Evolutionary conservation across 352 stramenopile species (phyloP), one percentile per base, ranked within the genome.

Genomic region (Peronosclerospora sorghi): DNA sequence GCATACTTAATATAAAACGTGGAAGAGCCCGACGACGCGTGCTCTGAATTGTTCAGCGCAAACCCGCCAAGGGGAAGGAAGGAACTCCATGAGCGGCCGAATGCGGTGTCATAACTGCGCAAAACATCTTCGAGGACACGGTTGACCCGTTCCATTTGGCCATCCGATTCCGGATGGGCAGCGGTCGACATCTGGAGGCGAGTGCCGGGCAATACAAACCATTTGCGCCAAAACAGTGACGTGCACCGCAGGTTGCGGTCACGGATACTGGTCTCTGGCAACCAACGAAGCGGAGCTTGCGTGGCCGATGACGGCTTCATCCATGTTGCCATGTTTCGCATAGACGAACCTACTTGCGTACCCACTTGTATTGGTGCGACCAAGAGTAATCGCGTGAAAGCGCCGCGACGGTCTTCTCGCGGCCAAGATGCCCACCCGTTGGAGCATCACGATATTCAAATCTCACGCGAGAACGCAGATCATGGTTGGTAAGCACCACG

Each of bases 321-420:
- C n/a, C n/a, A n/a, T n/a, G 26, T 12, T 45, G 14, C 4, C 26
- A 45, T 1, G 17, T 36, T 27, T 45, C 14, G 17, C 26, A 36
- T 1, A 9, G 14, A 26, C 38, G 26, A n/a, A 45, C 20, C 13
- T 27, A 45, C 4, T 45, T 45, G 4, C 38, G 26, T 17, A 45
- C 26, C 32, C 38, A 45, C 26, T 35, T 45, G 14, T 45, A 36
- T 17, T 29, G 26, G 0, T 26, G 9, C 8, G 35, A 10, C 15
- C 14, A 45, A 27, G 9, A 45, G 5, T 17, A 26, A 10, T 43
- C 30, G 10, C 30, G 30, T 4, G 30, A 20, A 3, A 61, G 30
- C 44, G 24, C 21, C 1, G 28, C 8, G 24, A 45, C 59, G 1
- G 37, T 65, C 29, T 64, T 62, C 34, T 69, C 46, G 14, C 45